Conservation (phyloP, 192 early-diverging fungal genomes). For the Borealophlyctis nickersoniae region DNA sequence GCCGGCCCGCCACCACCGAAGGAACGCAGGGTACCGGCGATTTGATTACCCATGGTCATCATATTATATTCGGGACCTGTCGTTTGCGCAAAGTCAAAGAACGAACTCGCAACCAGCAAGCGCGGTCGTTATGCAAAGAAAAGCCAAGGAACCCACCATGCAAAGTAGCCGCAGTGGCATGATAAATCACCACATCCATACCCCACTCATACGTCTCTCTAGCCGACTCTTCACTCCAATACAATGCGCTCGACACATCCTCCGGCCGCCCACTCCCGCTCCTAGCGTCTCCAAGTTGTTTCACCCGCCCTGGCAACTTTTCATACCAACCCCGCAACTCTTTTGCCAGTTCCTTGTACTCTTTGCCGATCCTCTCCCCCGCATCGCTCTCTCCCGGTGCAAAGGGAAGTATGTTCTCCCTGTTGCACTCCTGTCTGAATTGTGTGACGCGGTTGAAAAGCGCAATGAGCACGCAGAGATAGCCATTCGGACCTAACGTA, state of each 20-base stretch:
- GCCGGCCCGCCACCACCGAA: not conserved
- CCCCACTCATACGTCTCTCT: constrained; percentile 33
- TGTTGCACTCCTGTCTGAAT: constrained; percentile 22
- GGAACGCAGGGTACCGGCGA: constrained; percentile 14
- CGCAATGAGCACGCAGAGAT: constrained; percentile 19
- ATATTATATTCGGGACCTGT: constrained; percentile 29
- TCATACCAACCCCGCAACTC: constrained; percentile 18
- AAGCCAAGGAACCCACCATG: constrained; percentile 15
- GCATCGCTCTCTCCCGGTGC: constrained; percentile 5
- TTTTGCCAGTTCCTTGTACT: not conserved
- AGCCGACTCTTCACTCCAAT: constrained; percentile 23
- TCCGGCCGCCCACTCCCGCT: constrained; percentile 3
- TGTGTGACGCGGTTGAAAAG: constrained; percentile 30
- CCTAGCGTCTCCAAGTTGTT: constrained; percentile 4
- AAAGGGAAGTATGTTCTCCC: constrained; percentile 26
- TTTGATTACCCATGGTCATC: constrained; percentile 30
- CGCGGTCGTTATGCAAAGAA: too few species aligned
- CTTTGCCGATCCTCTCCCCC: not conserved
- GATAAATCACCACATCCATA: constrained; percentile 25
- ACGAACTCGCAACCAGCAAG: too few species aligned
- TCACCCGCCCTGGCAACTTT: constrained; percentile 23
- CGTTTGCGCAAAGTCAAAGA: not conserved
- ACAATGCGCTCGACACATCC: constrained; percentile 19
- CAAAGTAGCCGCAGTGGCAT: constrained; percentile 19
- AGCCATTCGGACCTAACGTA: constrained; percentile 26